These are phyloP conservation scores for Botryotinia globosa DNA, from an alignment of 2,329 filamentous ascomycete species.

Conservation along the genomic window DNA sequence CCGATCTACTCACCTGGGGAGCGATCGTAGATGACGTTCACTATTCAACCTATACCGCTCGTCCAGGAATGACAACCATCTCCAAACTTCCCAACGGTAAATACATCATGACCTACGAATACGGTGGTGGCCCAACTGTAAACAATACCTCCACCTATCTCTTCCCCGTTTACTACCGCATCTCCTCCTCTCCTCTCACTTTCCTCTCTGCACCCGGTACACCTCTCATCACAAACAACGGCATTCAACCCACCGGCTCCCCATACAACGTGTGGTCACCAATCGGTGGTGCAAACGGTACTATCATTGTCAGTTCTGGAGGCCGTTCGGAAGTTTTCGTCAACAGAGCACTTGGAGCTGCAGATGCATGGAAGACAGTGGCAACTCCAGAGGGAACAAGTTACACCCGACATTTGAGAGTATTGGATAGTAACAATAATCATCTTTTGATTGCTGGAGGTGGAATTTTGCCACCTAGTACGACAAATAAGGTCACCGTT, in stretches of 20 bases:
- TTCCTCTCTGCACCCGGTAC: conserved; percentile 32
- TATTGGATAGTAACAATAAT: conserved; percentile 32
- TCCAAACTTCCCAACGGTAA: conserved; percentile 51
- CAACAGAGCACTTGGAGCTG: conserved; percentile 34
- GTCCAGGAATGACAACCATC: conserved; percentile 67
- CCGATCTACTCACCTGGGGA: conserved; percentile 59
- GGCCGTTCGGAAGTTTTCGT: conserved; percentile 33
- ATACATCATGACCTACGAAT: conserved; percentile 64
- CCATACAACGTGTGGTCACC: conserved; percentile 37
- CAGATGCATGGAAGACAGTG: conserved; percentile 33
- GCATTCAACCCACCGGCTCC: conserved; percentile 33
- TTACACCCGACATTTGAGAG: conserved; percentile 36
- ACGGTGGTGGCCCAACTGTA: conserved; percentile 31
- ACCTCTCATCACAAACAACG: conserved; percentile 31
- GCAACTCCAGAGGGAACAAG: conserved; percentile 31
- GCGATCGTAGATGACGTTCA: conserved; percentile 59
- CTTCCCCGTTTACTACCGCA: conserved; percentile 39
- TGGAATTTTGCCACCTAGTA: conserved; percentile 34
- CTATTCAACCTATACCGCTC: conserved; percentile 58
- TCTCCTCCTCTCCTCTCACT: conserved; percentile 33
- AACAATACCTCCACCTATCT: conserved; percentile 25
- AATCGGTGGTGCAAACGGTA: conserved; percentile 35
- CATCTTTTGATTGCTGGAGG: conserved; percentile 37
- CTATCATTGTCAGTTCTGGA: conserved; percentile 35
- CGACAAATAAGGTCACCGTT: conserved; percentile 35